Conservation (phyloP, 106 monocot genomes). For the Dendrobium huoshanense region DNA sequence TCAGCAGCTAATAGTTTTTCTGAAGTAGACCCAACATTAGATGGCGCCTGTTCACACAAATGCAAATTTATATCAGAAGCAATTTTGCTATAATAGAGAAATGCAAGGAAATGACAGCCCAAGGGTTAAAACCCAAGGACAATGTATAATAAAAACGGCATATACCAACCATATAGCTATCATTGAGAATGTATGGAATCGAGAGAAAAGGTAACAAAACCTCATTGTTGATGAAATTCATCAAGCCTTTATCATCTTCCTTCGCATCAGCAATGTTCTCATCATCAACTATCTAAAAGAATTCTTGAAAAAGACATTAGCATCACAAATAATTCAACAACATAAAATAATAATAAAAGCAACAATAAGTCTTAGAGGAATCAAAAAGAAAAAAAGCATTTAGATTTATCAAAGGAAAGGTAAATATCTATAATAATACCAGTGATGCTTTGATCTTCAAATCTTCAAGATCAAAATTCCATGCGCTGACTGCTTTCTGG, state of each 20-base stretch:
- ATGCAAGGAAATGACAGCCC: neutral
- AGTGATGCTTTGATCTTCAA: slow-evolving; percentile 85
- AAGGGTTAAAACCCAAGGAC: neutral
- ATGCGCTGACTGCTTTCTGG: slow-evolving; percentile 91
- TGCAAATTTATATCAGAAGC: neutral
- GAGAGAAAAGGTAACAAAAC: slow-evolving; percentile 15
- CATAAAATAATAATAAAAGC: neutral
- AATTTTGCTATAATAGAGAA: neutral
- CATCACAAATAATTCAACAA: neutral
- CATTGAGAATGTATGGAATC: neutral
- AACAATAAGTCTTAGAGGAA: neutral
- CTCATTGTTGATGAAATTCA: slow-evolving; percentile 31
- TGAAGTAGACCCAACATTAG: slow-evolving; percentile 17
- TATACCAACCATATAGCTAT: neutral
- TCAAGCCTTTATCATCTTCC: slow-evolving; percentile 56
- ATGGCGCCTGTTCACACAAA: slow-evolving; percentile 31
- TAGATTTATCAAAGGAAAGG: neutral
- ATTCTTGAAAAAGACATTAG: slow-evolving; percentile 6
- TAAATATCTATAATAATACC: slow-evolving; percentile 27
- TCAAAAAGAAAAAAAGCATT: neutral
- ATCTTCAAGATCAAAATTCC: slow-evolving; percentile 95
- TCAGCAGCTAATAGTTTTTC: slow-evolving; percentile 20
- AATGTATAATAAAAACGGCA: neutral
- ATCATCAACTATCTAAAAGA: slow-evolving; percentile 73
- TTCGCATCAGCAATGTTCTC: slow-evolving; percentile 52